Conservation (phyloP, 108 stramenopile genomes). For the Fragilaria radians region DNA sequence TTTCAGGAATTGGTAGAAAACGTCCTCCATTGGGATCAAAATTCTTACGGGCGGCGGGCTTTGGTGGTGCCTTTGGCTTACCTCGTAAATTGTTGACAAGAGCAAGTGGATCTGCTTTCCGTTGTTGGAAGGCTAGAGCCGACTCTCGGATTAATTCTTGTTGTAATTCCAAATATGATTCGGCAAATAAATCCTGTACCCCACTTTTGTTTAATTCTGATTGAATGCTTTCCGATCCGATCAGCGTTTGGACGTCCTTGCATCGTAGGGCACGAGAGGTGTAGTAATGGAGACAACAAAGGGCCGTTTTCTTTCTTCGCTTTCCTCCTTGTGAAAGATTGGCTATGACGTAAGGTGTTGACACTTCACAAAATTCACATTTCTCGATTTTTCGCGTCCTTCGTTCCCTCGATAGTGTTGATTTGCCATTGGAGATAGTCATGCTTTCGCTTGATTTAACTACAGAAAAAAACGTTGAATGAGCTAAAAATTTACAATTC, state of each 20-base stretch:
- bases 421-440: too few relatives aligned
- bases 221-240: constrained; percentile 27
- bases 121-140: constrained; percentile 30
- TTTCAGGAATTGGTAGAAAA: constrained; percentile 38
- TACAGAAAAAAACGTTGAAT: too few relatives aligned
- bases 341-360: too few relatives aligned
- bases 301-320: too few relatives aligned
- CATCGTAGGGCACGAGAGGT: constrained; percentile 53
- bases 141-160: constrained; percentile 52
- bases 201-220: constrained; percentile 23
- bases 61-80: constrained; percentile 15
- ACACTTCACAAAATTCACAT: too few relatives aligned
- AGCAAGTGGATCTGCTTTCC: constrained; percentile 43
- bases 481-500: too few relatives aligned
- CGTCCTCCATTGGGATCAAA: constrained; percentile 42
- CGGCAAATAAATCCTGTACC: constrained; percentile 60
- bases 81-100: constrained; percentile 23
- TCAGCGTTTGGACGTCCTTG: too few relatives aligned
- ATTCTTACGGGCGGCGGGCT: constrained; percentile 9
- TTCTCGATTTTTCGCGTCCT: too few relatives aligned
- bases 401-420: too few relatives aligned
- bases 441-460: too few relatives aligned
- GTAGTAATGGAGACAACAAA: constrained; percentile 72
- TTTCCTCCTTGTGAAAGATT: too few relatives aligned
- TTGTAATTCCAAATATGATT: constrained; percentile 58